Conservation (phyloP, 371 early-diverging fungal species). For the Chytridiales sp. region DNA sequence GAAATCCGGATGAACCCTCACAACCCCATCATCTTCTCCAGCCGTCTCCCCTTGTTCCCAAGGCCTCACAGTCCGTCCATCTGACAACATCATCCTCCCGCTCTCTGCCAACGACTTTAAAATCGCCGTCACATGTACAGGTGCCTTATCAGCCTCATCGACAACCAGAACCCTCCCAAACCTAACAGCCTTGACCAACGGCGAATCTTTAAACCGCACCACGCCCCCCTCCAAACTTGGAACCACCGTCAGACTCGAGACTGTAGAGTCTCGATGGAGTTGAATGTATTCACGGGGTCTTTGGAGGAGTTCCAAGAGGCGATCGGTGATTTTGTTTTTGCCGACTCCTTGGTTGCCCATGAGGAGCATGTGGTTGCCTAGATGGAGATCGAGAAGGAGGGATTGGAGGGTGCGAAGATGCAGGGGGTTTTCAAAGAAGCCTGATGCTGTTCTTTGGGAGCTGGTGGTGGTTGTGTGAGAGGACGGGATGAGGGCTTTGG, state of each 20-base stretch:
- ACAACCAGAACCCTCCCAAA: constrained; percentile 66
- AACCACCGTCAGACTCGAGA: constrained; percentile 73
- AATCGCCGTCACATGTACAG: constrained; percentile 76
- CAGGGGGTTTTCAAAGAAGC: constrained; percentile 72
- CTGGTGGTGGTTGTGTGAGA: constrained; percentile 31
- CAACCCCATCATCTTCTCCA: constrained; percentile 27
- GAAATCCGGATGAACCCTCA: constrained; percentile 69
- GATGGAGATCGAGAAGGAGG: constrained; percentile 64
- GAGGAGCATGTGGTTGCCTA: constrained; percentile 71
- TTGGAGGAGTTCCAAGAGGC: constrained; percentile 70
- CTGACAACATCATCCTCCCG: constrained; percentile 78
- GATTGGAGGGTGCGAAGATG: constrained; percentile 70
- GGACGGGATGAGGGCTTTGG: constrained; percentile 48
- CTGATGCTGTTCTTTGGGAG: constrained; percentile 64
- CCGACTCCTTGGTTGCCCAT: constrained; percentile 82
- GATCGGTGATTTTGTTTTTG: constrained; percentile 77
- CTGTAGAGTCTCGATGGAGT: constrained; percentile 80
- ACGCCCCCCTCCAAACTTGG: constrained; percentile 75
- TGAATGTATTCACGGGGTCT: constrained; percentile 83
- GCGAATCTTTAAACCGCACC: constrained; percentile 72
- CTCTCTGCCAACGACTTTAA: constrained; percentile 79
- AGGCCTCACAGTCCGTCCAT: constrained; percentile 71
- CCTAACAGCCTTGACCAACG: constrained; percentile 67
- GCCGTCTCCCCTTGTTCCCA: neutral
- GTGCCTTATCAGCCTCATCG: constrained; percentile 87